Evolutionary conservation across 2,329 filamentous ascomycete genomes (phyloP).

Genomic region (Trichoderma guizhouense): DNA sequence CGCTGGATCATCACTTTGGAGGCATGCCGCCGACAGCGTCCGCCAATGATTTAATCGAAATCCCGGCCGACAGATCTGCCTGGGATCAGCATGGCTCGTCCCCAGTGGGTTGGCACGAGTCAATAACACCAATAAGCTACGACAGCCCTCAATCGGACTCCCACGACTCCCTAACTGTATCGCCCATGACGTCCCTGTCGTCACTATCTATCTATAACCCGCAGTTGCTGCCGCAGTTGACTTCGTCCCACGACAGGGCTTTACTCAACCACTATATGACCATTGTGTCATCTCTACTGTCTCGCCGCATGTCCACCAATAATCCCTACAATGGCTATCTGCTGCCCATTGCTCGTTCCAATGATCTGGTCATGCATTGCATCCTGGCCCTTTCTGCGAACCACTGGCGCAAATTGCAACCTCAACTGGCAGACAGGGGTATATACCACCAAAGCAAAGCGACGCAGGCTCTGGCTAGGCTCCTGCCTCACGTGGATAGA

Average conservation of each 20-base stretch:
- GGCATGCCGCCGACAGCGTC: slow-evolving; percentile 13
- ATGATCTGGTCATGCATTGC: slow-evolving; percentile 33
- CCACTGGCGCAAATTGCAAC: slow-evolving; percentile 35
- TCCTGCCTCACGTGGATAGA: slow-evolving; percentile 34
- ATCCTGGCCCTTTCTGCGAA: slow-evolving; percentile 34
- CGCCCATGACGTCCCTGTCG: slow-evolving; percentile 10
- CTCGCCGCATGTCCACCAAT: slow-evolving; percentile 26
- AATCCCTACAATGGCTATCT: slow-evolving; percentile 35
- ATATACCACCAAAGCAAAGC: slow-evolving; percentile 33
- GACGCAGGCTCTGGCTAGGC: slow-evolving; percentile 30
- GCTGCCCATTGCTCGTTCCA: slow-evolving; percentile 33
- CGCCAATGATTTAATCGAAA: slow-evolving; percentile 20
- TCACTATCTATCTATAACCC: slow-evolving; percentile 31
- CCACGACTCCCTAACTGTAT: slow-evolving; percentile 18
- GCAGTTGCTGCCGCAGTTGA: slow-evolving; percentile 30
- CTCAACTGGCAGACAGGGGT: slow-evolving; percentile 29
- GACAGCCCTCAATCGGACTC: slow-evolving; percentile 25
- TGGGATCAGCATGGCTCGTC: slow-evolving; percentile 26
- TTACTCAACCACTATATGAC: slow-evolving; percentile 35
- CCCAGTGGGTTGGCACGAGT: slow-evolving; percentile 24
- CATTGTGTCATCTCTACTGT: slow-evolving; percentile 34
- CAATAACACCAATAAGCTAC: slow-evolving; percentile 26
- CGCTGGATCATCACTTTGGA: slow-evolving; percentile 11
- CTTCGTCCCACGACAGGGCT: slow-evolving; percentile 30
- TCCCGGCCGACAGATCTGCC: slow-evolving; percentile 20